Conservation (phyloP, 2,329 filamentous ascomycete genomes). For the Neofusicoccum kwambonambiense region DNA sequence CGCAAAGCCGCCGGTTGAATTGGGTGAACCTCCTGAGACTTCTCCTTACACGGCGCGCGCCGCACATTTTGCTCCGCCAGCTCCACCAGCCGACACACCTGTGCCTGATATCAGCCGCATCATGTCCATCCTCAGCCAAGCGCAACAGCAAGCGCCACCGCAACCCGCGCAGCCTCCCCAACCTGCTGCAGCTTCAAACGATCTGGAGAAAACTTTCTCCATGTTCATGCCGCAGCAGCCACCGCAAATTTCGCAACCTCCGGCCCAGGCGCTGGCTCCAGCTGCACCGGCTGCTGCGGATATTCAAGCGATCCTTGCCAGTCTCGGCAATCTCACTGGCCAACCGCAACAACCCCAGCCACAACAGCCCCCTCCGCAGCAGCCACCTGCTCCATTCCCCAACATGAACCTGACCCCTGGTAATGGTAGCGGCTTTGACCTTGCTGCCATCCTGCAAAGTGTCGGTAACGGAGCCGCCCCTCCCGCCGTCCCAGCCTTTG, state of each 20-base stretch:
- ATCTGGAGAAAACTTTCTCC: slow-evolving; percentile 18
- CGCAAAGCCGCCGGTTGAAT: slow-evolving; percentile 29
- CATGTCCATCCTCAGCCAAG: slow-evolving; percentile 3
- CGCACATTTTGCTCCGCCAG: slow-evolving; percentile 21
- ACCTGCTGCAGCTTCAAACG: slow-evolving; percentile 19
- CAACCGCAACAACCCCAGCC: slow-evolving; percentile 22
- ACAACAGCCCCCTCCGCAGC: slow-evolving; percentile 2
- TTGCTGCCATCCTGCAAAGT: slow-evolving; percentile 19
- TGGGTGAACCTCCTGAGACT: slow-evolving; percentile 37
- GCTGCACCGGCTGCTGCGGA: slow-evolving; percentile 19
- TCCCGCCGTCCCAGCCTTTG: slow-evolving; percentile 7
- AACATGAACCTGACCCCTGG: background rate
- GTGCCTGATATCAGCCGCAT: slow-evolving; percentile 13
- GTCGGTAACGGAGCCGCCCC: slow-evolving; percentile 7
- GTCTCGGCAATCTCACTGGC: slow-evolving; percentile 24
- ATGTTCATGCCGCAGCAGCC: slow-evolving; percentile 22
- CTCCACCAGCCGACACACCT: background rate
- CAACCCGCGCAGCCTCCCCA: slow-evolving; percentile 21
- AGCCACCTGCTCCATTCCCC: slow-evolving; percentile 1
- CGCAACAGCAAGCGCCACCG: slow-evolving; percentile 20
- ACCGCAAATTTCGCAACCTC: slow-evolving; percentile 12
- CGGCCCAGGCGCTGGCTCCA: slow-evolving; percentile 22
- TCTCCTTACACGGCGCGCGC: slow-evolving; percentile 24
- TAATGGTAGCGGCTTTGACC: slow-evolving; percentile 17
- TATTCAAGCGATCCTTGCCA: slow-evolving; percentile 22